These are phyloP conservation scores for Candida railenensis DNA, from an alignment of 805 yeast genomes.

Conservation along the genomic window DNA sequence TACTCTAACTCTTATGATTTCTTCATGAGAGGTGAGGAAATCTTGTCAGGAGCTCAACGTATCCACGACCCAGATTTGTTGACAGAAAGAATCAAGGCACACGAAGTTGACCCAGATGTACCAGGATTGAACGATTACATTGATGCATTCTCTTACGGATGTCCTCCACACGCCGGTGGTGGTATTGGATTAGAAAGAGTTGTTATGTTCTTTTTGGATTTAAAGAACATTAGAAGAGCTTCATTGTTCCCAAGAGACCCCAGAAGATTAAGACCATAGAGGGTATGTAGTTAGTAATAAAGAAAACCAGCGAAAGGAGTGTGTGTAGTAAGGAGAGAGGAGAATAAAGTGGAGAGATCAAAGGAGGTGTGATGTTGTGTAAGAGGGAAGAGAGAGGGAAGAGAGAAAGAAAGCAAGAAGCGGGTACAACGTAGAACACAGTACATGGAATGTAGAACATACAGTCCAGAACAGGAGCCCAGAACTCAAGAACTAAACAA, in stretches of 20 bases:
- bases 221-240: slow-evolving; percentile 98
- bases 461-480: too few relatives aligned
- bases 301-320: neutral
- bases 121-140: slow-evolving; percentile 90
- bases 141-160: slow-evolving; percentile 90
- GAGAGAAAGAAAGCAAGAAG: too few relatives aligned
- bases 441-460: too few relatives aligned
- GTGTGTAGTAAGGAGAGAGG: neutral
- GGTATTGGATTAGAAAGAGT: slow-evolving; percentile 99
- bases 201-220: slow-evolving; percentile 94
- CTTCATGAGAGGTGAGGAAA: slow-evolving; percentile 99
- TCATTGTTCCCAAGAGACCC: slow-evolving; percentile 99
- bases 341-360: too few relatives aligned
- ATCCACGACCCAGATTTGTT: slow-evolving; percentile 89
- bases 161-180: slow-evolving; percentile 99
- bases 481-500: too few relatives aligned
- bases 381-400: too few relatives aligned
- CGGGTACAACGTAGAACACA: too few relatives aligned
- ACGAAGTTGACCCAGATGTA: slow-evolving; percentile 74
- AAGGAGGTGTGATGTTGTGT: too few relatives aligned
- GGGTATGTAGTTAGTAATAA: neutral
- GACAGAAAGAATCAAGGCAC: slow-evolving; percentile 75
- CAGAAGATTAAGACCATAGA: slow-evolving; percentile 80
- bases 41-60: slow-evolving; percentile 99
- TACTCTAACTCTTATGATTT: slow-evolving; percentile 98